Evolutionary conservation across 2,329 filamentous ascomycete genomes (phyloP), one percentile per base, ranked within the genome.

Genomic region (Samsoniella hepiali): DNA sequence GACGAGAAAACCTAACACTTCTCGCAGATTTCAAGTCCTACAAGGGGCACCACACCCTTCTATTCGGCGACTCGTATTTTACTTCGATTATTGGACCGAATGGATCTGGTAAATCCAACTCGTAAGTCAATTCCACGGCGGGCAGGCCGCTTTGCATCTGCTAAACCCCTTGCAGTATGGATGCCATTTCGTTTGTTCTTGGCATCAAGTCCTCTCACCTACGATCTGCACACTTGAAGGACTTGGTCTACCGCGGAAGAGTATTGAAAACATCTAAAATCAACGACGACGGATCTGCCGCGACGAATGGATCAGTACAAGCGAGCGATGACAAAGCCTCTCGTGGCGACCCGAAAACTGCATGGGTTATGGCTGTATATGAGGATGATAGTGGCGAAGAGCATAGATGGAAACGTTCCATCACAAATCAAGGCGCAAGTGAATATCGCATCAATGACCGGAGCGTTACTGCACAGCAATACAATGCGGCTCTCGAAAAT

Each of bases 291-390:
- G 91, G 91, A 57, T 91, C 90, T n/a, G 89, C 87, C 9, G 79
- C 82, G 59, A 75, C 83, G 15, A 88, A 88, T 68, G 87, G 85
- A 27, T 87, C 86, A 32, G 80, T 86, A 61, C 80, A 84, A 45
- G 83, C 83, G 27, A 83, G 82, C 40, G 86, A 88, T 59, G 87
- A 84, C 42, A 83, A 86, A 62, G 83, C 87, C 62, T 88, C 86
- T n/a, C 88, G 86, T 42, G 86, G 87, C 67, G 94, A 99, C 70
- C 95, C 95, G 0, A 95, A 93, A 75, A 95, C 89, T 3, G 96
- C 95, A 3, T 99, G 94, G 94, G 96, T 99, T 15, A 98, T 97
- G 93, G 95, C 95, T 36, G 94, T 99, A 17, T 99, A 98, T 76
- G 93, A 97, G 74, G 95, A 99, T 72, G 95, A 99, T 74, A 93